A percentile compares a stretch with the other conserved stretches of the same genome.
Evolutionary conservation across 805 yeast genomes (phyloP).

Genomic region (Lachancea nothofagi): DNA sequence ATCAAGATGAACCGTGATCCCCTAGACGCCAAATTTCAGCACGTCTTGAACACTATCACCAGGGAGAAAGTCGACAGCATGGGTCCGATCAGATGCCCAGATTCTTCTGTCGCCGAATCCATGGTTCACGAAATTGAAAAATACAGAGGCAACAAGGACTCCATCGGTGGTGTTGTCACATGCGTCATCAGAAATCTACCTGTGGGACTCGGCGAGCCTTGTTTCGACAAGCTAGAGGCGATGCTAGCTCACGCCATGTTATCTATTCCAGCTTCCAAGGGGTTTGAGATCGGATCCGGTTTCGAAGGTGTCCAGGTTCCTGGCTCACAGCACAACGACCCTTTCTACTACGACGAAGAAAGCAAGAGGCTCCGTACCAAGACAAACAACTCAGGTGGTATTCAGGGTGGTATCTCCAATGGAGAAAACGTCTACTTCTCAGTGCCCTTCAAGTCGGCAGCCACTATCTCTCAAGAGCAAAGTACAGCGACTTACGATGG

Average conservation of each 20-base stretch:
- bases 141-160: conserved; percentile 80
- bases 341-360: conserved; percentile 59
- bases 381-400: conserved; percentile 94
- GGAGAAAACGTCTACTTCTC: conserved; percentile 94
- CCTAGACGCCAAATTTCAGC: conserved; percentile 55
- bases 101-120: conserved; percentile 55
- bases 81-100: conserved; percentile 95
- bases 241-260: conserved; percentile 95
- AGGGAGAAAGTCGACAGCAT: conserved; percentile 82
- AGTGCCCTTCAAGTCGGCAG: conserved; percentile 97
- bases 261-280: conserved; percentile 96
- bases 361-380: conserved; percentile 67
- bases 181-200: conserved; percentile 95
- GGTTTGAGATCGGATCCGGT: conserved; percentile 96
- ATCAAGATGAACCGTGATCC: conserved; percentile 73
- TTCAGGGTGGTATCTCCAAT: conserved; percentile 96
- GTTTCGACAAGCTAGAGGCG: conserved; percentile 95
- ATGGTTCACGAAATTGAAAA: conserved; percentile 87
- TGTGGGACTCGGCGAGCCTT: conserved; percentile 95
- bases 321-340: conserved; percentile 92
- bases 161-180: conserved; percentile 96
- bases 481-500: conserved; percentile 86
- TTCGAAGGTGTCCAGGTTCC: conserved; percentile 84
- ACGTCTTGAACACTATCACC: conserved; percentile 67
- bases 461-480: conserved; percentile 93